A percentile compares a stretch with the other conserved stretches of the same genome.
Evolutionary conservation across 2,329 filamentous ascomycete genomes (phyloP).

Genomic region (Didymella pinodella): DNA sequence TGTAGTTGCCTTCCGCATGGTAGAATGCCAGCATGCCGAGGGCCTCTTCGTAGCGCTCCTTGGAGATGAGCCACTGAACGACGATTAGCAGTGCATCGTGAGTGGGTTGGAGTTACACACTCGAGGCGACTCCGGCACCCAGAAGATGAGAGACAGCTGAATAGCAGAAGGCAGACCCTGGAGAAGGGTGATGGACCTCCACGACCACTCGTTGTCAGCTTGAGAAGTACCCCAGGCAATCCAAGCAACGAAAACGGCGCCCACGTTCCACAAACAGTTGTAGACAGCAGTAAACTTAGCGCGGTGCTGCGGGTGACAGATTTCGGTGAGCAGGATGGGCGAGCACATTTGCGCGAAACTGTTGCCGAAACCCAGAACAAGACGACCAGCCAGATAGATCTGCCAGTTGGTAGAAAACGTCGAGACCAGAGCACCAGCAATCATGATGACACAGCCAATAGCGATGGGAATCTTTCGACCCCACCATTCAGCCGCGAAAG

Average conservation of each 20-base stretch:
- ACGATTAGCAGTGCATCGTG: background rate
- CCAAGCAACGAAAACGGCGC: constrained; percentile 64
- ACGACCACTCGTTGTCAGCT: constrained; percentile 57
- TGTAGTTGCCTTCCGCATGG: constrained; percentile 67
- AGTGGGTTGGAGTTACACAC: background rate
- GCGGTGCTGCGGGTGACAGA: constrained; percentile 73
- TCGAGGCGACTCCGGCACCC: constrained; percentile 67
- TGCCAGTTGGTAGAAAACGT: constrained; percentile 36
- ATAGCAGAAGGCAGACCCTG: constrained; percentile 61
- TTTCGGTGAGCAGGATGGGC: constrained; percentile 70
- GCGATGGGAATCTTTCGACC: constrained; percentile 55
- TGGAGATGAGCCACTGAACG: constrained; percentile 61
- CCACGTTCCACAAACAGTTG: constrained; percentile 73
- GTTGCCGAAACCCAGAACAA: constrained; percentile 72
- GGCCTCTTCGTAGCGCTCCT: constrained; percentile 69
- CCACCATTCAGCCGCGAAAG: constrained; percentile 52
- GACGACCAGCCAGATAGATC: constrained; percentile 66
- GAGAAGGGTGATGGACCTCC: constrained; percentile 61
- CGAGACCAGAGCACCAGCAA: constrained; percentile 51
- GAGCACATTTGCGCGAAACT: constrained; percentile 70
- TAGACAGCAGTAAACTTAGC: constrained; percentile 70
- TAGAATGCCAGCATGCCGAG: constrained; percentile 67
- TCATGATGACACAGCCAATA: constrained; percentile 56
- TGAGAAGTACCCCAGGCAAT: constrained; percentile 57
- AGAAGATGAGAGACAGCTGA: constrained; percentile 69